Percentiles rank a stretch among this genome's conserved stretches.
phyloP scores from a whole-genome alignment of 768 basidiomycete genomes.

The Antrodiella citrinella region DNA sequence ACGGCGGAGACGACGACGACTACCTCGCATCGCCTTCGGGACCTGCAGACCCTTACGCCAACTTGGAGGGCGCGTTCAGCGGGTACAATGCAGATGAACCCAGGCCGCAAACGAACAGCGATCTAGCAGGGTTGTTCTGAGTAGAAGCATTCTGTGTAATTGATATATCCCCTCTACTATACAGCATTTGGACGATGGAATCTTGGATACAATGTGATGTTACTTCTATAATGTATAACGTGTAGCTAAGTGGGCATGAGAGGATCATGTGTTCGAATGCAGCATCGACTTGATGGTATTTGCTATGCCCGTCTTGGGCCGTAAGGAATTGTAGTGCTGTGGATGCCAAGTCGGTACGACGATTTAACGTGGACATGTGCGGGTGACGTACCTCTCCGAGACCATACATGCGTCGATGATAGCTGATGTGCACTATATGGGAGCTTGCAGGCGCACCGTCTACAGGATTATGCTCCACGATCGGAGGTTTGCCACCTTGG shows the following conservation, averaged over 20 bases:
- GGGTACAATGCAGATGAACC: slow-evolving; percentile 70
- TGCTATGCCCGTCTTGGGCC: slow-evolving; percentile 32
- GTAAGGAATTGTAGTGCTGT: slow-evolving; percentile 85
- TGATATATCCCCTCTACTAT: neutral
- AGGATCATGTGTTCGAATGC: no score
- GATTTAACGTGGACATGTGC: neutral
- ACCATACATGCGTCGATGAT: slow-evolving; percentile 91
- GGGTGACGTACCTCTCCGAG: slow-evolving; percentile 74
- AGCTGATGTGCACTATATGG: slow-evolving; percentile 68
- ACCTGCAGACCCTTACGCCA: slow-evolving; percentile 70
- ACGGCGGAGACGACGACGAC: slow-evolving; percentile 33
- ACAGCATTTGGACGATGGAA: neutral
- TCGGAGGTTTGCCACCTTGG: slow-evolving; percentile 69
- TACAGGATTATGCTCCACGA: slow-evolving; percentile 75
- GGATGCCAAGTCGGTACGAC: slow-evolving; percentile 5
- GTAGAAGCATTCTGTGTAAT: neutral
- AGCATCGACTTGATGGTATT: slow-evolving; percentile 12
- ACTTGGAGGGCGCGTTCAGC: slow-evolving; percentile 69
- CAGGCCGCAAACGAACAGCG: slow-evolving; percentile 49
- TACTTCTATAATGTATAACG: neutral
- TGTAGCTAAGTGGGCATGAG: no score
- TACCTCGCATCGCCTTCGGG: slow-evolving; percentile 14
- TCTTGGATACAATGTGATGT: neutral
- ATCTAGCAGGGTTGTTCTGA: slow-evolving; percentile 48
- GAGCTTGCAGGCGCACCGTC: slow-evolving; percentile 25